Base-by-base conservation (phyloP, 345 rosid species). In the Rubroshorea leprosula region DNA sequence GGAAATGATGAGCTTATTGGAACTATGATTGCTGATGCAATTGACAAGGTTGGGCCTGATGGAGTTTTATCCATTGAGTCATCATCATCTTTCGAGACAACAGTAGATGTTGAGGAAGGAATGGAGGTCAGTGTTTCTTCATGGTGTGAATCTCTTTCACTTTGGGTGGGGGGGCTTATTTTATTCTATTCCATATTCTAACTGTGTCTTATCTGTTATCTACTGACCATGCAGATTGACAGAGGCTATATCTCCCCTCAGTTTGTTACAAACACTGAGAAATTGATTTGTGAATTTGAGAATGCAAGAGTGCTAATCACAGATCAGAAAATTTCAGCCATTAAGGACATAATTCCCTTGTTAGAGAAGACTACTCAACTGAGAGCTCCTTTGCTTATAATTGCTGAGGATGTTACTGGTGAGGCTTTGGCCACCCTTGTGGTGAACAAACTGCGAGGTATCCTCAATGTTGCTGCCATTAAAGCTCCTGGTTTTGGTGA, bases 31-130 rank as follows among this genome's bases (percentile, higher is more conserved):
- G 97, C 97, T 57, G 96, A 90, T 79, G 97, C 97, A 61, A 93
- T 93, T 68, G 96, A 93, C 73, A 93, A 90, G 72, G 99, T 93
- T 61, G 99, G 99, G 20, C 96, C 99, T 63, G 99, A 90, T 76
- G 99, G 97, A 74, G 99, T 90, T 61, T 52, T 93, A 72, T 93
- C 99, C 51, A 93, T 93, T 64, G 97, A 93, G 68, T 93, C 97
- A 31, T 93, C 99, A 15, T 90, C 99, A 13, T 93, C 99, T 0
- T 93, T 87, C 54, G 97, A 93, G 81, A 93, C 99, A 6, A 83
- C 96, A 0, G 95, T 93, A 27, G 99, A 89, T 64, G 96, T 93
- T 57, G 97, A 93, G 76, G 99, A 93, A 74, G 99, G 97, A 72
- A 89, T 81, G 95, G 97, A 89, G 95, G 96, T 93, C 6, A 54